Evolutionary conservation across 2,329 filamentous ascomycete genomes (phyloP).

Genomic region (Trichoderma sp.): DNA sequence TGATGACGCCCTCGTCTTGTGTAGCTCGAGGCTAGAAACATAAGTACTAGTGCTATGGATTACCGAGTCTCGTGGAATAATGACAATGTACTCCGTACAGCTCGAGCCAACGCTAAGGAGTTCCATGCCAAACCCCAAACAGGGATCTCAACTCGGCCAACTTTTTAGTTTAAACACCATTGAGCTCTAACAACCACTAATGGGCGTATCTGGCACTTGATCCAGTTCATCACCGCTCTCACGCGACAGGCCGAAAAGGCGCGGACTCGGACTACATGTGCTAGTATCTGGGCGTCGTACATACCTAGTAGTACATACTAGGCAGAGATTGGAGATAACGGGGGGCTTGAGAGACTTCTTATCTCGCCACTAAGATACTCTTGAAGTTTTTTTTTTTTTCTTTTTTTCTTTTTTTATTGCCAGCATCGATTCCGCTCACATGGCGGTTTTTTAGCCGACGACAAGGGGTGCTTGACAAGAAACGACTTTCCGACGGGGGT

Average conservation of each 20-base stretch:
- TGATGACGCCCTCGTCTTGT: not conserved
- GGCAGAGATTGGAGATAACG: conserved; percentile 2
- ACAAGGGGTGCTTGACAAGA: not conserved
- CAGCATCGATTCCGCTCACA: not conserved
- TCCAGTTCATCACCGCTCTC: not conserved
- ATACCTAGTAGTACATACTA: no score
- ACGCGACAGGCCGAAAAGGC: not conserved
- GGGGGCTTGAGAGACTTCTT: not conserved
- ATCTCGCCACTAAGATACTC: conserved; percentile 4
- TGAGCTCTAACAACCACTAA: not conserved
- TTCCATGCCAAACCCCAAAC: not conserved
- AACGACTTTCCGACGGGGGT: not conserved
- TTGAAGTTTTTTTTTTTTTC: not conserved
- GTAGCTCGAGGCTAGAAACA: not conserved
- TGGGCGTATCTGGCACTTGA: not conserved
- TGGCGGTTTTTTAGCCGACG: not conserved
- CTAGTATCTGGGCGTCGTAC: not conserved
- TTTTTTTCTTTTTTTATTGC: not conserved
- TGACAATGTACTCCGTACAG: not conserved
- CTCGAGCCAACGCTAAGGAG: not conserved
- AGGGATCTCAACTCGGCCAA: not conserved
- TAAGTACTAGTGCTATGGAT: not conserved
- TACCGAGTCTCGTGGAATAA: not conserved
- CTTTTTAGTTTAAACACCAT: not conserved
- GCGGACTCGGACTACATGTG: not conserved